These are phyloP conservation scores for Paracoccidioides lutzii DNA, from an alignment of 2,329 filamentous ascomycete species.

Conservation along the genomic window DNA sequence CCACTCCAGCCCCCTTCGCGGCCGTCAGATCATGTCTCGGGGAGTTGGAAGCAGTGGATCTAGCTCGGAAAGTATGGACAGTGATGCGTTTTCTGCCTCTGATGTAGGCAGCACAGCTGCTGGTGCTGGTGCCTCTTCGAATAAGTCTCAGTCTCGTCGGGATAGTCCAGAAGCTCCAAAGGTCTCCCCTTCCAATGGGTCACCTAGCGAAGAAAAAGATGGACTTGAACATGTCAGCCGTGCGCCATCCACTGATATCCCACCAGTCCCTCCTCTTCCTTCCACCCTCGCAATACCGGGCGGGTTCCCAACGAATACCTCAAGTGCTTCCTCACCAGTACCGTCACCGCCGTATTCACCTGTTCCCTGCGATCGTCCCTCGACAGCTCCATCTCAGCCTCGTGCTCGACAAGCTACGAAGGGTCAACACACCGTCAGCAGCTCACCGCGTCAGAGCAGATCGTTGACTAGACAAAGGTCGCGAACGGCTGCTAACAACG, in stretches of 20 bases:
- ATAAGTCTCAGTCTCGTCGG: slow-evolving; percentile 18
- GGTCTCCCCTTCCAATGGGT: slow-evolving; percentile 14
- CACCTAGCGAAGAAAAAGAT: slow-evolving; percentile 6
- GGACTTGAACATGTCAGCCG: slow-evolving; percentile 8
- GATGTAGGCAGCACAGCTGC: slow-evolving; percentile 18
- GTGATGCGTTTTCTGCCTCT: slow-evolving; percentile 25
- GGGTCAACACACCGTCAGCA: slow-evolving; percentile 1
- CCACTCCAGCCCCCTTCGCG: slow-evolving; percentile 32
- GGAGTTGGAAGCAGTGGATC: slow-evolving; percentile 23
- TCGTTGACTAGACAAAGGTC: slow-evolving; percentile 22
- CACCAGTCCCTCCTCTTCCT: slow-evolving; percentile 36
- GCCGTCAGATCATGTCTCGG: slow-evolving; percentile 21
- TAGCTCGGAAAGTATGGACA: slow-evolving; percentile 36
- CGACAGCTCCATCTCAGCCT: slow-evolving; percentile 11
- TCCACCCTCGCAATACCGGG: slow-evolving; percentile 29
- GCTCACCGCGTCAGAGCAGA: slow-evolving; percentile 12
- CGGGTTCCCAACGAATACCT: slow-evolving; percentile 29
- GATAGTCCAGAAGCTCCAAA: slow-evolving; percentile 24
- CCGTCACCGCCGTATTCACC: slow-evolving; percentile 17
- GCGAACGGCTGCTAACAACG: neutral
- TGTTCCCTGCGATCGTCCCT: slow-evolving; percentile 13
- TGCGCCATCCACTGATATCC: slow-evolving; percentile 23
- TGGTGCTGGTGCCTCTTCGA: slow-evolving; percentile 15
- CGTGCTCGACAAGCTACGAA: slow-evolving; percentile 5
- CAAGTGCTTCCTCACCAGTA: slow-evolving; percentile 5